A percentile compares a stretch with the other conserved stretches of the same genome.
Evolutionary conservation across 2,329 filamentous ascomycete genomes (phyloP).

Genomic region (Diaporthe nobilis): DNA sequence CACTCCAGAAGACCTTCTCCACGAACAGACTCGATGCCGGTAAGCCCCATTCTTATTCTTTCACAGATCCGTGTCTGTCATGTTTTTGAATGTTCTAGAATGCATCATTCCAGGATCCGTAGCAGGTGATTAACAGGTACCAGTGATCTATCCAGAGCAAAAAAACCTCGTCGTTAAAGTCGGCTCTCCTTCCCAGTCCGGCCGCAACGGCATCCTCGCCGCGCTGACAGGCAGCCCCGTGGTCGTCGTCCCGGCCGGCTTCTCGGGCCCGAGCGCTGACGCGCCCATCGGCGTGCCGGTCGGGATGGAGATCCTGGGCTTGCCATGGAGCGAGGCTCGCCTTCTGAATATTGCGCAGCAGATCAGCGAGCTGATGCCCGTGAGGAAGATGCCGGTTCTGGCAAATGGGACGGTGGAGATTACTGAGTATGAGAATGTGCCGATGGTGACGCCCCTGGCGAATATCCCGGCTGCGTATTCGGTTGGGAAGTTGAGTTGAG

Average conservation of each 20-base stretch:
- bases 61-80: too few species aligned
- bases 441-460: slow-evolving; percentile 58
- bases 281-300: slow-evolving; percentile 72
- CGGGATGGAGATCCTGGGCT: slow-evolving; percentile 74
- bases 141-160: slow-evolving; percentile 74
- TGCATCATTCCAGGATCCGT: too few species aligned
- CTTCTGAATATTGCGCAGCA: slow-evolving; percentile 67
- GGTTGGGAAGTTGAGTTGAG: slow-evolving; percentile 55
- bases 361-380: slow-evolving; percentile 61
- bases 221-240: slow-evolving; percentile 58
- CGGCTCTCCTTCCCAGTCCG: slow-evolving; percentile 69
- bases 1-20: slow-evolving; percentile 65
- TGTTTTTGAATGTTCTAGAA: too few species aligned
- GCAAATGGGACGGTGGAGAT: slow-evolving; percentile 43
- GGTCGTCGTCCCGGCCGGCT: slow-evolving; percentile 66
- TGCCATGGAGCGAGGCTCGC: slow-evolving; percentile 67
- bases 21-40: slow-evolving; percentile 64
- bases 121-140: too few species aligned
- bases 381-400: slow-evolving; percentile 59
- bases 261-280: slow-evolving; percentile 61
- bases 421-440: slow-evolving; percentile 58
- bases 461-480: slow-evolving; percentile 63
- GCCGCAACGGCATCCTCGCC: slow-evolving; percentile 64
- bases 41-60: too few species aligned
- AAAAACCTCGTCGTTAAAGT: slow-evolving; percentile 73